Conservation (phyloP, 805 yeast genomes). For the Middelhovenomyces tepae region DNA sequence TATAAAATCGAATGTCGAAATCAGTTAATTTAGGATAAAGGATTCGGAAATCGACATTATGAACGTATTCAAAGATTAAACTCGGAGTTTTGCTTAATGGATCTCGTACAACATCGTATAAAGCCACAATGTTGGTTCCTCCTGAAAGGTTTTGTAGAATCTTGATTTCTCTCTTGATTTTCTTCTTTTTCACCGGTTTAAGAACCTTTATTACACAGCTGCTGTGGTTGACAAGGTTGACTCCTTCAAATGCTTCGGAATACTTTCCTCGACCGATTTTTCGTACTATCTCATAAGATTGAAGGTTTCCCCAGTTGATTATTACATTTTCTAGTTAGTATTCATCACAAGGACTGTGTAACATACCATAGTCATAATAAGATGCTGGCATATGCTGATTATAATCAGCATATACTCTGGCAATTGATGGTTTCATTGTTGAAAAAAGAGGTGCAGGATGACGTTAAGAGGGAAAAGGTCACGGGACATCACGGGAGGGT, state of each 20-base stretch:
- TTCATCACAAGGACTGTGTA: too few relatives aligned
- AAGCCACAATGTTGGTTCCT: conserved; percentile 71
- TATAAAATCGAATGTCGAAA: conserved; percentile 71
- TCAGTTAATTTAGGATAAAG: conserved; percentile 74
- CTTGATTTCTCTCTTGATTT: conserved; percentile 83
- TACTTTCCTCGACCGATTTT: conserved; percentile 91
- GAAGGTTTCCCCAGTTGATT: conserved; percentile 77
- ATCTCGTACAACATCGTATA: conserved; percentile 82
- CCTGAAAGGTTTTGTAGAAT: conserved; percentile 76
- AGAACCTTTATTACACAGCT: conserved; percentile 80
- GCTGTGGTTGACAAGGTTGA: conserved; percentile 37
- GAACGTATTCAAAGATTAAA: conserved; percentile 73
- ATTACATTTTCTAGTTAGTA: conserved; percentile 42
- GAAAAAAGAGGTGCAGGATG: too few relatives aligned
- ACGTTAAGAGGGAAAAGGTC: too few relatives aligned
- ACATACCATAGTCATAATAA: conserved; percentile 3
- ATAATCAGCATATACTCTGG: conserved; percentile 1
- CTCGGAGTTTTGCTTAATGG: conserved; percentile 68
- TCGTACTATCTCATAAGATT: conserved; percentile 74
- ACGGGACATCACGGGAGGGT: too few relatives aligned
- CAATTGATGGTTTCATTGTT: neutral
- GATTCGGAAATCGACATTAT: conserved; percentile 79
- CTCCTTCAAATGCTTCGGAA: conserved; percentile 86
- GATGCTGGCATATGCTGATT: conserved; percentile 1
- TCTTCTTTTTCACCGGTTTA: conserved; percentile 88